Percentiles rank a stretch among this genome's conserved stretches.
Conservation (phyloP, 2,329 filamentous ascomycete genomes). For the Bretziella fagacearum region DNA sequence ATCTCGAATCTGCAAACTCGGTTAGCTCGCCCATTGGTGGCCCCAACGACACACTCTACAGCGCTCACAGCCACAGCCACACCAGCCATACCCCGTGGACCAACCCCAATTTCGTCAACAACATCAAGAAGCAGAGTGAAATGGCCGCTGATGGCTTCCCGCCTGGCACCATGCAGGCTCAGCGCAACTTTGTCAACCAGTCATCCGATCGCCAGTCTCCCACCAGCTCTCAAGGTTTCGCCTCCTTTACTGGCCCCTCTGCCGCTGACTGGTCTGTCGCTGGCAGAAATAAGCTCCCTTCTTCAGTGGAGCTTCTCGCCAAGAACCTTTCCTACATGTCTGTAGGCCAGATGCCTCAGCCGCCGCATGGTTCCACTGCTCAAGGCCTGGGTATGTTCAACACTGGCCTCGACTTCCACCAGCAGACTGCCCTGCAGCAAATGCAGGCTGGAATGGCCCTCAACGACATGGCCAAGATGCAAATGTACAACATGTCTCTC, state of each 20-base stretch:
- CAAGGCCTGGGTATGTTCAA: too few relatives aligned
- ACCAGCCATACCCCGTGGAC: not conserved
- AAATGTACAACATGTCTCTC: too few relatives aligned
- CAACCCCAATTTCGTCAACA: conserved; percentile 7
- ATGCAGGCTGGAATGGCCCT: not conserved
- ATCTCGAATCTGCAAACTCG: too few relatives aligned
- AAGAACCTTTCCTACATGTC: too few relatives aligned
- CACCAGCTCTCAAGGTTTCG: not conserved
- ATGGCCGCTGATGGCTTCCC: conserved; percentile 4
- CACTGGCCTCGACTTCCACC: too few relatives aligned
- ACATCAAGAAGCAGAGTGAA: conserved; percentile 1
- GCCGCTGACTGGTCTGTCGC: not conserved
- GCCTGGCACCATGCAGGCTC: not conserved
- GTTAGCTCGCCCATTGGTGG: not conserved
- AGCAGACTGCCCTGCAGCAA: not conserved
- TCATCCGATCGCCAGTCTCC: not conserved
- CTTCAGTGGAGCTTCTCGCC: too few relatives aligned
- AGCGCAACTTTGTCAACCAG: not conserved
- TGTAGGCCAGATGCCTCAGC: too few relatives aligned
- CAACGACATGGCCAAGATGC: conserved; percentile 1
- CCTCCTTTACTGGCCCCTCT: not conserved
- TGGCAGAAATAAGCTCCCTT: not conserved
- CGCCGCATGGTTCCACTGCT: too few relatives aligned
- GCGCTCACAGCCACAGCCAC: not conserved
- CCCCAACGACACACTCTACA: not conserved